Evolutionary conservation across 2,329 filamentous ascomycete genomes (phyloP).

Genomic region (Aspergillus sp.): DNA sequence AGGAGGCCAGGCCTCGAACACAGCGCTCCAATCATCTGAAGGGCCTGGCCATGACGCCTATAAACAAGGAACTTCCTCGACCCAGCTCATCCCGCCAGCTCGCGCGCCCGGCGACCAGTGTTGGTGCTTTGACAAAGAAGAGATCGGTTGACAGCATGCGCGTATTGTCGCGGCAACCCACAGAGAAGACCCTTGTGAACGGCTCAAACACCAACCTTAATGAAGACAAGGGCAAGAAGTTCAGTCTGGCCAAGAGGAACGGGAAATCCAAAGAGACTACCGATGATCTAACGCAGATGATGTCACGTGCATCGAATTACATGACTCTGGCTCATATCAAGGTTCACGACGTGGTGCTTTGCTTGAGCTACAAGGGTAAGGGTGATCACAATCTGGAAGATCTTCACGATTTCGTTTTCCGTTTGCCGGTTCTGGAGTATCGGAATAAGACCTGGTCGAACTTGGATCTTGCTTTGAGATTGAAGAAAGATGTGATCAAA

Average conservation of each 20-base stretch:
- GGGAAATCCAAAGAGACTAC: conserved; percentile 63
- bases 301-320: conserved; percentile 89
- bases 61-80: conserved; percentile 28
- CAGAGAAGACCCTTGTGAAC: conserved; percentile 38
- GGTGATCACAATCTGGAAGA: conserved; percentile 95
- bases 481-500: conserved; percentile 93
- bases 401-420: conserved; percentile 96
- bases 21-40: conserved; percentile 31
- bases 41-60: conserved; percentile 36
- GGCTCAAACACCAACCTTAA: conserved; percentile 26
- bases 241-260: conserved; percentile 46
- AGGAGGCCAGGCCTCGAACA: conserved; percentile 34
- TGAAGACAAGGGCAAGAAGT: conserved; percentile 51
- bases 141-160: conserved; percentile 43
- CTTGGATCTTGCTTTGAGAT: conserved; percentile 82
- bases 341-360: conserved; percentile 91
- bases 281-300: conserved; percentile 96
- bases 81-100: conserved; percentile 17
- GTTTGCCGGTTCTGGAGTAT: conserved; percentile 90
- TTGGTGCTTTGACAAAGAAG: conserved; percentile 37
- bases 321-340: conserved; percentile 97
- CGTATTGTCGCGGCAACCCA: conserved; percentile 33
- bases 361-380: conserved; percentile 93
- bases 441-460: conserved; percentile 99
- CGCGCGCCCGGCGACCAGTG: conserved; percentile 27